Conservation (phyloP, 2,329 filamentous ascomycete species). For the Aciculosporium take region DNA sequence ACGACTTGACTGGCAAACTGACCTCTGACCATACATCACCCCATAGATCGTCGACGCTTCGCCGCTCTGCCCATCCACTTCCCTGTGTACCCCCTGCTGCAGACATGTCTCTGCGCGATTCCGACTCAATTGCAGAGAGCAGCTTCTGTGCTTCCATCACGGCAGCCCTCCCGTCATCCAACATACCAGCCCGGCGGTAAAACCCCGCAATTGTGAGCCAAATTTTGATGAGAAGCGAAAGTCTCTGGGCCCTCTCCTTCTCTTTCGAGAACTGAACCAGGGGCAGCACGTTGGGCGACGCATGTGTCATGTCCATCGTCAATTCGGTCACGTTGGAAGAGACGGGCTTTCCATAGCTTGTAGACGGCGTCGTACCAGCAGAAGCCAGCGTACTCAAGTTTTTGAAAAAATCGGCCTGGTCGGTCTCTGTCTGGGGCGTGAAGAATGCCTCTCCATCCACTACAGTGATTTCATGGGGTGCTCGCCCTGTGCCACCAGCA, state of each 20-base stretch:
- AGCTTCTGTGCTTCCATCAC: constrained; percentile 70
- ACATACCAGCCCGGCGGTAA: constrained; percentile 68
- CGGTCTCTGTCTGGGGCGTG: constrained; percentile 29
- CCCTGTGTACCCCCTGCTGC: constrained; percentile 48
- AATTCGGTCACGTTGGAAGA: constrained; percentile 26
- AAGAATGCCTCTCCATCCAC: constrained; percentile 38
- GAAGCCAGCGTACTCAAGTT: constrained; percentile 25
- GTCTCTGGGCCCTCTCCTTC: constrained; percentile 35
- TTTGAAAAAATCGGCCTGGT: constrained; percentile 30
- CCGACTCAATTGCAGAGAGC: constrained; percentile 54
- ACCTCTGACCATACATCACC: constrained; percentile 74
- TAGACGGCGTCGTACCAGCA: constrained; percentile 24
- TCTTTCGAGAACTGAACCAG: constrained; percentile 40
- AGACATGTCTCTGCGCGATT: constrained; percentile 47
- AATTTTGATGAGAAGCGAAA: constrained; percentile 52
- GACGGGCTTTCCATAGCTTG: constrained; percentile 28
- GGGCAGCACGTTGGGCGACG: constrained; percentile 34
- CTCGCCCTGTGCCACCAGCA: constrained; percentile 25
- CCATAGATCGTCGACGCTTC: constrained; percentile 72
- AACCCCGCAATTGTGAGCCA: constrained; percentile 86
- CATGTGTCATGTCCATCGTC: constrained; percentile 25
- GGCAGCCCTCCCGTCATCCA: constrained; percentile 66
- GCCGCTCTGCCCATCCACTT: constrained; percentile 63
- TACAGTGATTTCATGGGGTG: constrained; percentile 24
- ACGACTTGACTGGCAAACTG: constrained; percentile 19